phyloP scores from a whole-genome alignment of 2,329 filamentous ascomycete species.

The Phyllosticta citribraziliensis region DNA sequence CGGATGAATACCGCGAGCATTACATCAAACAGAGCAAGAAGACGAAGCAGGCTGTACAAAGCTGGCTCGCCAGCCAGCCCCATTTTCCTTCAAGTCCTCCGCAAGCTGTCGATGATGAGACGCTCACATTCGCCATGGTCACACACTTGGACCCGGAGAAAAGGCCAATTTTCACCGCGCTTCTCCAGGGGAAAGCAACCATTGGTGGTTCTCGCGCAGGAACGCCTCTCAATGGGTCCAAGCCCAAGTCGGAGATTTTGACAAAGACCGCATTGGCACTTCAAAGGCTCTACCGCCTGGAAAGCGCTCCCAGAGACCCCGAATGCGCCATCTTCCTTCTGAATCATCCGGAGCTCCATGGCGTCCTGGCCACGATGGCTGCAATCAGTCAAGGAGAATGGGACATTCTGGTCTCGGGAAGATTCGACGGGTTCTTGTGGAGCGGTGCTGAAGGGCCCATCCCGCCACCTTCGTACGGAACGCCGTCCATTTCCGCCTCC shows the following conservation, averaged over 20 bases:
- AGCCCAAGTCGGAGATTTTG: slow-evolving; percentile 62
- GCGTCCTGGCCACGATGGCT: slow-evolving; percentile 75
- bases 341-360: slow-evolving; percentile 71
- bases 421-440: slow-evolving; percentile 93
- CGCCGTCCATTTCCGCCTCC: slow-evolving; percentile 15
- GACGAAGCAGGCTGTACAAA: slow-evolving; percentile 82
- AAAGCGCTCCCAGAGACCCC: slow-evolving; percentile 65
- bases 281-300: slow-evolving; percentile 73
- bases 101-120: slow-evolving; percentile 89
- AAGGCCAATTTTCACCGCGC: slow-evolving; percentile 70
- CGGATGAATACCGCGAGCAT: slow-evolving; percentile 85
- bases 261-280: slow-evolving; percentile 67
- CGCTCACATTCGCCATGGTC: slow-evolving; percentile 82
- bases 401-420: slow-evolving; percentile 88
- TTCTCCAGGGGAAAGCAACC: slow-evolving; percentile 53
- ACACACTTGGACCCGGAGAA: slow-evolving; percentile 72
- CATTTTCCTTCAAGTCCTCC: slow-evolving; percentile 65
- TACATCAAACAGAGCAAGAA: slow-evolving; percentile 89
- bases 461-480: slow-evolving; percentile 13
- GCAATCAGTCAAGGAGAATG: slow-evolving; percentile 89
- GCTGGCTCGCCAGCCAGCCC: slow-evolving; percentile 75
- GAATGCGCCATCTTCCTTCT: slow-evolving; percentile 80
- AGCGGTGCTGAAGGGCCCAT: slow-evolving; percentile 64
- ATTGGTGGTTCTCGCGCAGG: slow-evolving; percentile 51
- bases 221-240: slow-evolving; percentile 44